Evolutionary conservation across 2,329 filamentous ascomycete species (phyloP).

Genomic region (Emmonsia crescens): DNA sequence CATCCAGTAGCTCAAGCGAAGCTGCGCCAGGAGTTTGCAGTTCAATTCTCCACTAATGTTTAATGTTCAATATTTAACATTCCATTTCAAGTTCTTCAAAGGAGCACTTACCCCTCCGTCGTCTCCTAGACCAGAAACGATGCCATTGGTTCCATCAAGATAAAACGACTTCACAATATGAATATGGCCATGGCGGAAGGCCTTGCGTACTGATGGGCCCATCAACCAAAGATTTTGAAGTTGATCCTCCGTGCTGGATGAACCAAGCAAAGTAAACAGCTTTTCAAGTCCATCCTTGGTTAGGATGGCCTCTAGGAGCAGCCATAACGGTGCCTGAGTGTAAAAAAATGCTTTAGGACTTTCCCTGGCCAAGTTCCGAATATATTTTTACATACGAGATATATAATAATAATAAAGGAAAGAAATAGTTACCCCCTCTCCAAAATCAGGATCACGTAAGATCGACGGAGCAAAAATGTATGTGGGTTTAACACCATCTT

Average conservation of each 20-base stretch:
- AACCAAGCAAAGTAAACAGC: neutral
- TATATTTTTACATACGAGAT: neutral
- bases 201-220: neutral
- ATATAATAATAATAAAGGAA: no score
- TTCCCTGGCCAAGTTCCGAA: neutral
- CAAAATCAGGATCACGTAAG: neutral
- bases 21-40: neutral
- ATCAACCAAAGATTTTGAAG: constrained; percentile 5
- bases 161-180: neutral
- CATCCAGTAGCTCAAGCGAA: neutral
- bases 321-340: neutral
- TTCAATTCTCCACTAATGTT: neutral
- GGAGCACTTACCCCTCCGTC: neutral
- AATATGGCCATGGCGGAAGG: constrained; percentile 1
- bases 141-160: neutral
- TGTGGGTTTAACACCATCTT: neutral
- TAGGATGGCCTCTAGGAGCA: neutral
- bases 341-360: neutral
- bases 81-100: neutral
- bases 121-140: neutral
- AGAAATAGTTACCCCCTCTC: neutral
- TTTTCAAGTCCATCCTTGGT: neutral
- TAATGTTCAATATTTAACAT: neutral
- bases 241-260: neutral
- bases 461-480: constrained; percentile 2